Evolutionary conservation across 2,329 filamentous ascomycete species (phyloP), one percentile per base, ranked within the genome.

Genomic region (Lojkania enalia): DNA sequence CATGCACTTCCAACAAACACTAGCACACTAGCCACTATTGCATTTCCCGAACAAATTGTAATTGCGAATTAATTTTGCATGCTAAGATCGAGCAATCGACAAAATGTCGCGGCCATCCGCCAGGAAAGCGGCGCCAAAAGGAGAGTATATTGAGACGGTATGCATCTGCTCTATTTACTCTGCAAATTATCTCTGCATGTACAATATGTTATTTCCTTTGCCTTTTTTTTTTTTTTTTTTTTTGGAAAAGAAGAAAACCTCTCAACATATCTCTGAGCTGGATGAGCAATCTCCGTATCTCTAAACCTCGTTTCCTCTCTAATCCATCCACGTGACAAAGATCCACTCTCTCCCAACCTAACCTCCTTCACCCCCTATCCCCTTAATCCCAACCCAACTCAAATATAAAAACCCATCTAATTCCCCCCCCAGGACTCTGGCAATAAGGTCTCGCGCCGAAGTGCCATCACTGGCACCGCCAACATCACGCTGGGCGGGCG

Each of bases 121-220:
- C 60, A 87, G 91, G 66, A 69, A 68, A 52, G 53, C 59, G 6
- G 77, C 84, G 39, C 79, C 82, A 7, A 95, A 90, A 73, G 89
- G 89, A 72, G 91, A 96, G 72, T 97, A 96, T 69, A 96, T 99
- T 52, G 92, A 96, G 74, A 99, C 94, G 42, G 91, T 95, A 79
- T 61, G 80, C 65, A 15, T 20, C 35, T n/a, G 7, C 23, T 27
- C 23, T 27, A 12, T 25, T 36, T 21, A 20, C 15, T 30, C 27
- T 30, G 12, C 36, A 36, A 44, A 31, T 29, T 20, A 15, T 5
- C 16, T 42, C 18, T 27, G 13, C 4, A 37, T 38, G 23, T 27
- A 27, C 7, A 27, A 27, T 27, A 7, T 27, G 23, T 27, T n/a
- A n/a, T n/a, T n/a, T n/a, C n/a, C n/a, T n/a, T n/a, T n/a, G n/a